Evolutionary conservation across 805 yeast species (phyloP).

Genomic region (Cyberlindnera subsufficiens): DNA sequence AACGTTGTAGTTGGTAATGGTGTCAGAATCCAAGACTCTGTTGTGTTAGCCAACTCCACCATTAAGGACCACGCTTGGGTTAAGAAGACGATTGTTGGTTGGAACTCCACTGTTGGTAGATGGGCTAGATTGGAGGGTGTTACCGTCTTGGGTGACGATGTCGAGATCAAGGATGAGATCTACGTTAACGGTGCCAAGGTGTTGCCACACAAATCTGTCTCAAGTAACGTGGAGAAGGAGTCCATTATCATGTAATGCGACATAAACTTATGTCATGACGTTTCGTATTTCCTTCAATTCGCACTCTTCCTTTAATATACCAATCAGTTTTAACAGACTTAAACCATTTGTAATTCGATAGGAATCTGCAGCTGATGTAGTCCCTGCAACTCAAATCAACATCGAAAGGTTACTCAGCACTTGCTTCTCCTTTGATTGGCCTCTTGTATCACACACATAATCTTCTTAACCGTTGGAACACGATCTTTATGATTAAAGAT

Average conservation of each 20-base stretch:
- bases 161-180: slow-evolving; percentile 95
- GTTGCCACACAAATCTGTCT: slow-evolving; percentile 95
- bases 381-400: not conserved
- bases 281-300: not conserved
- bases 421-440: slow-evolving; percentile 1
- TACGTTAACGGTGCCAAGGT: slow-evolving; percentile 99
- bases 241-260: slow-evolving; percentile 86
- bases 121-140: slow-evolving; percentile 99
- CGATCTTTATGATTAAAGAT: slow-evolving; percentile 5
- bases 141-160: slow-evolving; percentile 98
- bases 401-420: not conserved
- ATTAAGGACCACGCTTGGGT: slow-evolving; percentile 98
- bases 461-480: slow-evolving; percentile 7
- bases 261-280: not conserved
- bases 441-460: slow-evolving; percentile 8
- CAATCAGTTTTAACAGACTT: not conserved
- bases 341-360: not conserved
- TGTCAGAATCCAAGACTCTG: slow-evolving; percentile 96
- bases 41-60: slow-evolving; percentile 82
- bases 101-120: slow-evolving; percentile 97
- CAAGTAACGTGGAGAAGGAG: slow-evolving; percentile 94
- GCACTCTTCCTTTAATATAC: slow-evolving; percentile 9
- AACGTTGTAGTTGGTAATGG: slow-evolving; percentile 95
- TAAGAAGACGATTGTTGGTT: slow-evolving; percentile 96
- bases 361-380: not conserved